Conservation (phyloP, 2,329 filamentous ascomycete genomes). For the Monilinia fructigena region DNA sequence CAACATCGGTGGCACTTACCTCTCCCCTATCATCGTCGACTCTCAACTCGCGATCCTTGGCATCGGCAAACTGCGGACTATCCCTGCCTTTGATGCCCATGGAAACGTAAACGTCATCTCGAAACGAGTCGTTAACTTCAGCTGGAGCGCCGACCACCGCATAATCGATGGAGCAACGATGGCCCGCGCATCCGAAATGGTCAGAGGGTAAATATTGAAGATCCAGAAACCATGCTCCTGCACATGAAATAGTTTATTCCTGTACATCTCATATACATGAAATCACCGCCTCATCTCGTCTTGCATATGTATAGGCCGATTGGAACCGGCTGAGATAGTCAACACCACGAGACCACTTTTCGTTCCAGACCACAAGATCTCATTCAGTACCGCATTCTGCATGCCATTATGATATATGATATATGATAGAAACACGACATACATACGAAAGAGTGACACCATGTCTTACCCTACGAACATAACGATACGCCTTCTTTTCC, state of each 20-base stretch:
- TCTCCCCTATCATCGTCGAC: slow-evolving; percentile 86
- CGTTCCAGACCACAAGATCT: slow-evolving; percentile 10
- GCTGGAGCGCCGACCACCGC: slow-evolving; percentile 94
- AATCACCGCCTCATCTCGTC: slow-evolving; percentile 1
- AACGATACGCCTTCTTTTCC: background rate
- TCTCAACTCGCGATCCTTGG: slow-evolving; percentile 91
- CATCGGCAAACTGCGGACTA: slow-evolving; percentile 73
- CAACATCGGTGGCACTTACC: slow-evolving; percentile 87
- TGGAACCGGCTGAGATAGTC: background rate
- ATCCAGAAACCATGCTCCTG: slow-evolving; percentile 83
- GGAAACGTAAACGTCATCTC: slow-evolving; percentile 62
- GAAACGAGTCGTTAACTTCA: slow-evolving; percentile 83
- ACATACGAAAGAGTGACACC: background rate
- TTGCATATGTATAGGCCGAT: background rate
- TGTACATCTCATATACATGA: background rate
- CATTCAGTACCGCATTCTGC: background rate
- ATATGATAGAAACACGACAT: slow-evolving; percentile 7
- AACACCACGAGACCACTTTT: slow-evolving; percentile 16
- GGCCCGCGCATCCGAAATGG: slow-evolving; percentile 82
- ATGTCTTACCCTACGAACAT: background rate
- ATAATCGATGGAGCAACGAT: slow-evolving; percentile 94
- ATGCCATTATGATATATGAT: background rate
- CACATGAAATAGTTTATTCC: slow-evolving; percentile 62
- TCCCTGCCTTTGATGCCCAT: slow-evolving; percentile 71
- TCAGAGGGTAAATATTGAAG: slow-evolving; percentile 76